Evolutionary conservation across 768 basidiomycete genomes (phyloP), one percentile per base, ranked within the genome.

Genomic region (Lentinula sp.): DNA sequence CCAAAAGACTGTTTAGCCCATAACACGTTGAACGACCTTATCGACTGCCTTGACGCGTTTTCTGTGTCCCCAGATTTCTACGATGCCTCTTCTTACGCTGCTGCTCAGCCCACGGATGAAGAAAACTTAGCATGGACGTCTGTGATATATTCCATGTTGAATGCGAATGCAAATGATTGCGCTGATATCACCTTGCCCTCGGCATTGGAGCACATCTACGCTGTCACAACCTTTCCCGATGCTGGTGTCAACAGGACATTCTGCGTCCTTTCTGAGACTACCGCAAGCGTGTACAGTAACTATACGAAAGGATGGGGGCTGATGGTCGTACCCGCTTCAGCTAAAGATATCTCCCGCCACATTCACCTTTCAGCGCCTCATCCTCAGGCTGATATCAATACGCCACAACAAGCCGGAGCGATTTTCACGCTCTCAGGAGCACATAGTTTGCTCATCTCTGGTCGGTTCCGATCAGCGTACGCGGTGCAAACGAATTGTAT

Each of bases 401-500:
- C 61, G 13, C 61, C 61, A 7, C 61, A 62, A 23, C 61, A 62
- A 37, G 61, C 61, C 16, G 61, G 55, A 37, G 42, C 54, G 7
- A 41, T 62, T n/a, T 62, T 62, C 36, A 7, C 20, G 12, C 20
- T 45, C 10, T 39, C 56, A 0, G 45, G 48, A 6, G 61, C 54
- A 32, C 54, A 51, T n/a, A 62, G 61, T 35, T 18, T 62, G n/a
- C 46, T 62, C 6, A 51, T 62, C 28, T 48, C 54, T 18, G 61
- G 61, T n/a, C 35, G 61, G 28, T 20, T 35, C 35, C 41, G 61
- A 10, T 32, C 35, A 20, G 61, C 61, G 9, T 57, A 53, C 33
- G 13, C n/a, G 20, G 32, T 33, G 18, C 10, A 23, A 6, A 62
- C 61, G 43, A 23, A 65, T 2, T 82, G 81, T 39, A 63, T 67